Evolutionary conservation across 257 asterid genomes (phyloP), one percentile per base, ranked within the genome.

Genomic region (Vinca minor): DNA sequence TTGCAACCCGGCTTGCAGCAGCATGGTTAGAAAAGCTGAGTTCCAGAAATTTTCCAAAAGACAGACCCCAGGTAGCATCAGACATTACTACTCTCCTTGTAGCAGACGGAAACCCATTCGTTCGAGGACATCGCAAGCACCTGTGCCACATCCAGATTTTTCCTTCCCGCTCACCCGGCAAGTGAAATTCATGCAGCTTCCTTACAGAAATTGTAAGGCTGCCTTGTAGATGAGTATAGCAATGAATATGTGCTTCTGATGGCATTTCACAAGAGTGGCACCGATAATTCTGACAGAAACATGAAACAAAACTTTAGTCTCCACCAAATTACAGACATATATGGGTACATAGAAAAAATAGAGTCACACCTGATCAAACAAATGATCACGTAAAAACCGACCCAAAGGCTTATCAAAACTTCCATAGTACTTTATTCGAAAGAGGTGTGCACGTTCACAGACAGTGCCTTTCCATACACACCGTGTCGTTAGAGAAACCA

Each of bases 111-210:
- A 81, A 76, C 52, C 91, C 94, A 62, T 75, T 77, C 71, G 65
- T 72, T 70, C 91, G 80, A 31, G 87, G 96, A 70, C 96, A 87
- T 46, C 80, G 84, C 54, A 87, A 76, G 76, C 96, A 87, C 70
- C 89, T 83, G 67, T 85, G 96, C 96, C 96, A 87, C 94, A 85
- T 85, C 96, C 96, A 87, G 67, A 85, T 85, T 66, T 83, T 87
- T 23, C 87, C 82, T 72, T 83, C 90, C 26, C 65, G 73, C 75
- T 82, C 91, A 32, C 95, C 89, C 26, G 95, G 84, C 82, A 87
- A 74, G 59, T 73, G 66, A 56, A 71, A 50, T 44, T 81, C 94
- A 41, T 70, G 70, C 62, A 78, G 74, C 70, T 79, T 83, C 68
- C 71, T 85, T 10, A 87, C 87, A 28, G 88, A 82, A 68, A 87